phyloP scores from a whole-genome alignment of 768 basidiomycete species.

The Strobilomyces echinocephalus region DNA sequence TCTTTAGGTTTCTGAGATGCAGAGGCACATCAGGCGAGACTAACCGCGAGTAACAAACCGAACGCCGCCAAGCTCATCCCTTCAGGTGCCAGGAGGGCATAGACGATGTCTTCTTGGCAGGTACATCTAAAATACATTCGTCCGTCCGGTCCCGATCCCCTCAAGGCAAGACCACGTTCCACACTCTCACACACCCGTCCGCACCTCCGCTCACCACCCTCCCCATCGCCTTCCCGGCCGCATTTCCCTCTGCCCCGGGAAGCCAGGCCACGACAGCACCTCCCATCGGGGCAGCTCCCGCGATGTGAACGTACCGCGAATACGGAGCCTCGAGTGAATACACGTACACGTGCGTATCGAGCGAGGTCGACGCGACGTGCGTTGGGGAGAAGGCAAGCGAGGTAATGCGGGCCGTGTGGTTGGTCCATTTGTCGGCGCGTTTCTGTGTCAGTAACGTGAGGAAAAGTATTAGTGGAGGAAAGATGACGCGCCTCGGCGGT shows the following conservation, averaged over 20 bases:
- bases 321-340: constrained; percentile 72
- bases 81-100: too few species aligned
- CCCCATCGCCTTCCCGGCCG: constrained; percentile 34
- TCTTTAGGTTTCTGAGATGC: too few species aligned
- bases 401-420: constrained; percentile 78
- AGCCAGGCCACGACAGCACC: constrained; percentile 81
- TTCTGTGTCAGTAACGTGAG: constrained; percentile 34
- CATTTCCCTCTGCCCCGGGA: not conserved
- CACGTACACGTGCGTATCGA: constrained; percentile 91
- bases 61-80: too few species aligned
- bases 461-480: not conserved
- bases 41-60: too few species aligned
- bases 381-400: constrained; percentile 45
- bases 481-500: constrained; percentile 45
- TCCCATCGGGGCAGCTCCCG: constrained; percentile 83
- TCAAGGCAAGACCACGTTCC: constrained; percentile 46
- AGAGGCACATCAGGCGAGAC: too few species aligned
- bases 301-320: constrained; percentile 68
- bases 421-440: constrained; percentile 76
- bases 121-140: too few species aligned
- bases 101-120: too few species aligned
- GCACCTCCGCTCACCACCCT: constrained; percentile 70
- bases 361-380: constrained; percentile 80
- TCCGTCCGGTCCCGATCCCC: not conserved
- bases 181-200: constrained; percentile 74